Conservation (phyloP, 2,329 filamentous ascomycete genomes). For the Teratosphaeria gauchensis region DNA sequence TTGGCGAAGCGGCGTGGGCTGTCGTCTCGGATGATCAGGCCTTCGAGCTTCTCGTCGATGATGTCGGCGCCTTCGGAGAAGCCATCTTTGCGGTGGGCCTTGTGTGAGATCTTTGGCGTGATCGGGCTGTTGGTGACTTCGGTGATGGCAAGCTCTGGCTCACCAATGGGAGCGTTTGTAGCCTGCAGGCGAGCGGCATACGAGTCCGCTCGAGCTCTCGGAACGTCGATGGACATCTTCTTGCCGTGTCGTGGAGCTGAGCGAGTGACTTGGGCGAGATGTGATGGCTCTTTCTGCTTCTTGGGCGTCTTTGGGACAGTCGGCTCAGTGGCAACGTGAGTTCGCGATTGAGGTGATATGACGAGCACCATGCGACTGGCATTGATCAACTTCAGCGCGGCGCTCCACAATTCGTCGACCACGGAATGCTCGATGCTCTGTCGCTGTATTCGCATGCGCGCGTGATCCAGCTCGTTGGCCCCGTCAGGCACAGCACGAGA, state of each 20-base stretch:
- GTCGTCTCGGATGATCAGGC: constrained; percentile 10
- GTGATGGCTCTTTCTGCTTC: not conserved
- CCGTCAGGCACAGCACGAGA: constrained; percentile 2
- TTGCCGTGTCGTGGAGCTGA: not conserved
- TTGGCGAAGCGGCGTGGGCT: constrained; percentile 14
- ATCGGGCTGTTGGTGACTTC: constrained; percentile 19
- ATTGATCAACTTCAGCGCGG: constrained; percentile 24
- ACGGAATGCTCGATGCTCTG: constrained; percentile 25
- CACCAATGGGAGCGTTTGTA: constrained; percentile 1
- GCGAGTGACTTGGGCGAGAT: not conserved
- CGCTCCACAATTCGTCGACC: constrained; percentile 30
- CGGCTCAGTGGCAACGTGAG: not conserved
- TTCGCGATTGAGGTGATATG: not conserved
- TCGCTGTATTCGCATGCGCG: constrained; percentile 32
- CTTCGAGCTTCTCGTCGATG: constrained; percentile 16
- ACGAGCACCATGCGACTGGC: constrained; percentile 18
- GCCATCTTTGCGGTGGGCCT: constrained; percentile 22
- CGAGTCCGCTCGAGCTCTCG: constrained; percentile 8
- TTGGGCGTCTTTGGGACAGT: not conserved
- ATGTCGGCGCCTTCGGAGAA: constrained; percentile 22
- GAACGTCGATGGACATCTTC: constrained; percentile 2
- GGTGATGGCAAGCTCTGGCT: constrained; percentile 18
- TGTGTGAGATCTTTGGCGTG: constrained; percentile 20
- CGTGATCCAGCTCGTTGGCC: constrained; percentile 25
- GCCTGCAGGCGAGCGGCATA: constrained; percentile 20